Percentiles rank a stretch among this genome's conserved stretches.
Conservation (phyloP, 1,284 basidiomycete species). For the Pseudozyma sp. region DNA sequence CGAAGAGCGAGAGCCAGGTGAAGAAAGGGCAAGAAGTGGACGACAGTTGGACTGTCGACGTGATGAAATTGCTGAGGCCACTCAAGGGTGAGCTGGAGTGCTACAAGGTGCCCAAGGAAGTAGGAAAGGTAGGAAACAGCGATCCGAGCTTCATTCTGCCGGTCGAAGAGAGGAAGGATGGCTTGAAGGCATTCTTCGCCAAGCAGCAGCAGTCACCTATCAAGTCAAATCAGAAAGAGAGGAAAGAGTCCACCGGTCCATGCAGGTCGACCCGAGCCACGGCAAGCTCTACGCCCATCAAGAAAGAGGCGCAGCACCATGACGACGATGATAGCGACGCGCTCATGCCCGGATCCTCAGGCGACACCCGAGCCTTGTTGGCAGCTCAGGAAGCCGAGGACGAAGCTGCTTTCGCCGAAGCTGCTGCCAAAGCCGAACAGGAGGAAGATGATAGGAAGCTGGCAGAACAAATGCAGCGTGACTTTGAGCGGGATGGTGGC, state of each 20-base stretch:
- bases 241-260: background rate
- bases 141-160: constrained; percentile 85
- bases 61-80: constrained; percentile 78
- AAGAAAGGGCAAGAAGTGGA: constrained; percentile 29
- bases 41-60: constrained; percentile 70
- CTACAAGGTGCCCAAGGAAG: constrained; percentile 90
- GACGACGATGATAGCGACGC: constrained; percentile 11
- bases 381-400: constrained; percentile 34
- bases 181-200: constrained; percentile 88
- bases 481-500: constrained; percentile 15
- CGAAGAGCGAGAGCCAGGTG: constrained; percentile 14
- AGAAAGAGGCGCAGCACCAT: constrained; percentile 14
- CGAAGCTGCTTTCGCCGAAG: constrained; percentile 19
- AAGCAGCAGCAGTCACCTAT: constrained; percentile 25
- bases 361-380: constrained; percentile 19
- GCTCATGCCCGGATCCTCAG: constrained; percentile 23
- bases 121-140: constrained; percentile 89
- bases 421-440: constrained; percentile 24
- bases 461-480: constrained; percentile 39
- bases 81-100: constrained; percentile 76
- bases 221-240: background rate
- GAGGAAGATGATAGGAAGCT: constrained; percentile 32
- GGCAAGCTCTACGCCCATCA: background rate
- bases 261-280: too few species aligned
- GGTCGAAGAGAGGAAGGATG: constrained; percentile 81